A percentile compares a stretch with the other conserved stretches of the same genome.
These are phyloP conservation scores for Naganishia randhawae DNA, from an alignment of 768 basidiomycete genomes.

Conservation along the genomic window DNA sequence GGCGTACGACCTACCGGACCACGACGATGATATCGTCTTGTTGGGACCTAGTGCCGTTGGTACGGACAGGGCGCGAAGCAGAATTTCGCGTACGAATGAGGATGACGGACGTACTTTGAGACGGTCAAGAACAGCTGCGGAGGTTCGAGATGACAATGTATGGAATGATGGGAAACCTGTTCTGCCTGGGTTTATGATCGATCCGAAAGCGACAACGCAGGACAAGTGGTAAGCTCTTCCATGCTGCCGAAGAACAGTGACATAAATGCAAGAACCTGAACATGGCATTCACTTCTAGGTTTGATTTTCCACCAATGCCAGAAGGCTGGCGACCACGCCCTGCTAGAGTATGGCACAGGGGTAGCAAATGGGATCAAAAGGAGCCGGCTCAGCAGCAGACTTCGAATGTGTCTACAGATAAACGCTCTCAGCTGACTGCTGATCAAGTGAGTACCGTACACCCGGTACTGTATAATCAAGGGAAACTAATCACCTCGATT, in stretches of 20 bases:
- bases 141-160: constrained; percentile 22
- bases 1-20: constrained; percentile 61
- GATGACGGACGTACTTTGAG: neutral
- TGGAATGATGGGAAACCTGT: constrained; percentile 76
- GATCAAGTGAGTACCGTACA: constrained; percentile 63
- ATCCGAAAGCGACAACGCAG: constrained; percentile 48
- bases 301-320: constrained; percentile 76
- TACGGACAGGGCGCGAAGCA: neutral
- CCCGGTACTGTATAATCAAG: too few relatives aligned
- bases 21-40: constrained; percentile 58
- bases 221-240: constrained; percentile 47
- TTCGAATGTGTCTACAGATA: constrained; percentile 53
- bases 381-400: constrained; percentile 22
- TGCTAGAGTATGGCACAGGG: constrained; percentile 63
- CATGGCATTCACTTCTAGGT: constrained; percentile 57
- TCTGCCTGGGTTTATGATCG: constrained; percentile 70
- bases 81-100: neutral
- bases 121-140: neutral
- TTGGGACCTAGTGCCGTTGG: constrained; percentile 33
- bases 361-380: constrained; percentile 37
- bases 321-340: constrained; percentile 82
- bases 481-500: neutral
- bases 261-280: neutral
- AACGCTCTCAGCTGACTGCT: constrained; percentile 58
- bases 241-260: neutral